Percentiles rank a stretch among this genome's conserved stretches.
These are phyloP conservation scores for Psidium friedrichsthalianum DNA, from an alignment of 345 rosid genomes.

Conservation along the genomic window DNA sequence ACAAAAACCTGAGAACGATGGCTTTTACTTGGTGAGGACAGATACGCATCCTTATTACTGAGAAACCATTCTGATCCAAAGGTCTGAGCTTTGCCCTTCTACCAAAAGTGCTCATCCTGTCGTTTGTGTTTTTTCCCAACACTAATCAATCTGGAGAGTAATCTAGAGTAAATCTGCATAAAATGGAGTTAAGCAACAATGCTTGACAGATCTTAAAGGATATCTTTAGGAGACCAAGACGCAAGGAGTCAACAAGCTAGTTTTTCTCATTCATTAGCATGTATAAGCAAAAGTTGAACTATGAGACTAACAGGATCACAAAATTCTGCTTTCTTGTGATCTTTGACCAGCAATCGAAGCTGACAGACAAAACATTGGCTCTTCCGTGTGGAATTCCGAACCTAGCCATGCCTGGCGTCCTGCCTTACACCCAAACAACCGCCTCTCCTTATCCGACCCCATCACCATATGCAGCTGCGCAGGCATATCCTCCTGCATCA, in stretches of 20 bases:
- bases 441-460: background rate
- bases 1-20: background rate
- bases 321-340: background rate
- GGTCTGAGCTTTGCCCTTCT: background rate
- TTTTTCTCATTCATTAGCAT: background rate
- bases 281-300: background rate
- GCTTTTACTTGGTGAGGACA: background rate
- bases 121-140: background rate
- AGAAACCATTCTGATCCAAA: background rate
- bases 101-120: background rate
- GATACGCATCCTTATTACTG: background rate
- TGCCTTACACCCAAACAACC: background rate
- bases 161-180: background rate
- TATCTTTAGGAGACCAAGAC: background rate
- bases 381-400: too few relatives aligned
- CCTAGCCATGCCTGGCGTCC: background rate
- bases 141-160: background rate
- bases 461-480: background rate
- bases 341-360: background rate
- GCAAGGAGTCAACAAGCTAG: background rate
- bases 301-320: background rate
- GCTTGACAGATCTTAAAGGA: background rate
- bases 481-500: constrained; percentile 8
- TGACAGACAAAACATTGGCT: background rate
- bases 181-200: background rate